phyloP scores from a whole-genome alignment of 2,329 filamentous ascomycete genomes.

The Zasmidium citrigriseum region DNA sequence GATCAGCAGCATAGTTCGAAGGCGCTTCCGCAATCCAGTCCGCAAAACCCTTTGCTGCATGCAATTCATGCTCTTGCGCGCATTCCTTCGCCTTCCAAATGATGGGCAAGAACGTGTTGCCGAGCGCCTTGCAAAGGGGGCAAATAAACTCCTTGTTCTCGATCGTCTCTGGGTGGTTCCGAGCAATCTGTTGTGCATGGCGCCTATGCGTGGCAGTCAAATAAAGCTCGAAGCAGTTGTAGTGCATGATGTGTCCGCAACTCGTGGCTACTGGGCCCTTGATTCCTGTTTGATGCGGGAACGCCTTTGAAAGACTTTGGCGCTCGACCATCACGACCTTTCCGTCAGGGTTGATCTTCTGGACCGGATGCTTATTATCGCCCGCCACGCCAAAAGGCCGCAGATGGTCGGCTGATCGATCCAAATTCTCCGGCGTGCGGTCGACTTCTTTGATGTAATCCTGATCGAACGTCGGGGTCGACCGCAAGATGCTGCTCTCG shows the following conservation, averaged over 20 bases:
- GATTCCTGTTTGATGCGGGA: conserved; percentile 61
- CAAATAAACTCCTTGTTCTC: conserved; percentile 88
- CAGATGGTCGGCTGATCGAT: conserved; percentile 77
- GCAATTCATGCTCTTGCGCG: conserved; percentile 68
- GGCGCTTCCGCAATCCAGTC: conserved; percentile 63
- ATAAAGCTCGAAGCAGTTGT: conserved; percentile 90
- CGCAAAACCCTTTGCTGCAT: conserved; percentile 59
- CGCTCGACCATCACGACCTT: conserved; percentile 71
- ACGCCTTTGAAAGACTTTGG: conserved; percentile 86
- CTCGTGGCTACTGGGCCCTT: conserved; percentile 82
- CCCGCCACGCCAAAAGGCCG: conserved; percentile 89
- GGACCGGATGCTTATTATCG: conserved; percentile 76
- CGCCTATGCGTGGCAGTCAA: conserved; percentile 79
- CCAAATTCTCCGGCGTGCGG: conserved; percentile 76
- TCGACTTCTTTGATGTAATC: conserved; percentile 84
- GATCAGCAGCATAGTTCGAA: conserved; percentile 51
- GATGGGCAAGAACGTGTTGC: conserved; percentile 91
- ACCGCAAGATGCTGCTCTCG: conserved; percentile 80
- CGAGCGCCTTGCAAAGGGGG: conserved; percentile 92
- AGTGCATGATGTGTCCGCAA: conserved; percentile 99
- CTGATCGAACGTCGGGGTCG: conserved; percentile 78
- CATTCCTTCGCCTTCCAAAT: conserved; percentile 91
- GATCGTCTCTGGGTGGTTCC: conserved; percentile 85
- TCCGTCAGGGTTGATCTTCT: conserved; percentile 74
- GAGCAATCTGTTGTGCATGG: conserved; percentile 88